These are phyloP conservation scores for Setomelanomma holmii DNA, from an alignment of 2,329 filamentous ascomycete species.

Conservation along the genomic window DNA sequence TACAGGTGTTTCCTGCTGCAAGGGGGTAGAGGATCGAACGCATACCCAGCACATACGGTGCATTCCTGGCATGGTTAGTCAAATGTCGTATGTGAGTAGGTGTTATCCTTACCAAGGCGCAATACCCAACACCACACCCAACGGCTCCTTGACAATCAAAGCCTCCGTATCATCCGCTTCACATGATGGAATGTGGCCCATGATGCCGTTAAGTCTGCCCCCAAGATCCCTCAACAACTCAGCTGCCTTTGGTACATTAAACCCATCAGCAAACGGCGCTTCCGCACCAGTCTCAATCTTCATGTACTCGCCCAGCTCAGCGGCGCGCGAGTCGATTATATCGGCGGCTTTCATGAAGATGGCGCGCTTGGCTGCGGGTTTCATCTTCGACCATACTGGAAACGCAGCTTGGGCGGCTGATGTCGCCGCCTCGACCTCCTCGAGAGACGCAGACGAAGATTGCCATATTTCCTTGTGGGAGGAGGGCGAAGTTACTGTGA, in stretches of 20 bases:
- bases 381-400: conserved; percentile 70
- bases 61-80: conserved; percentile 55
- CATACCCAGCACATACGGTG: conserved; percentile 55
- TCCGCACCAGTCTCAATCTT: conserved; percentile 63
- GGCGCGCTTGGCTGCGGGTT: conserved; percentile 67
- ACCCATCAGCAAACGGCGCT: conserved; percentile 45
- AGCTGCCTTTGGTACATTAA: conserved; percentile 50
- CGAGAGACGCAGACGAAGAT: conserved; percentile 63
- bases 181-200: conserved; percentile 58
- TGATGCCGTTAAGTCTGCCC: conserved; percentile 56
- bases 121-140: conserved; percentile 79
- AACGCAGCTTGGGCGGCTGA: conserved; percentile 72
- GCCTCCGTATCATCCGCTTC: conserved; percentile 62
- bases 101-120: conserved; percentile 75
- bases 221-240: conserved; percentile 61
- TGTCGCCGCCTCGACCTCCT: conserved; percentile 63
- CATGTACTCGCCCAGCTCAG: conserved; percentile 69
- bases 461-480: conserved; percentile 62
- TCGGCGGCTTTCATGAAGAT: conserved; percentile 74
- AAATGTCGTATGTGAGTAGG: neutral
- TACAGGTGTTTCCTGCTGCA: conserved; percentile 59
- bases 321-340: conserved; percentile 64
- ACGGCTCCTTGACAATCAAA: conserved; percentile 76
- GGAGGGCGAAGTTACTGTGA: conserved; percentile 64
- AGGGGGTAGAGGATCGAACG: conserved; percentile 62